Conservation (phyloP, 495 filamentous ascomycete genomes). For the Tuber umbilicatum region DNA sequence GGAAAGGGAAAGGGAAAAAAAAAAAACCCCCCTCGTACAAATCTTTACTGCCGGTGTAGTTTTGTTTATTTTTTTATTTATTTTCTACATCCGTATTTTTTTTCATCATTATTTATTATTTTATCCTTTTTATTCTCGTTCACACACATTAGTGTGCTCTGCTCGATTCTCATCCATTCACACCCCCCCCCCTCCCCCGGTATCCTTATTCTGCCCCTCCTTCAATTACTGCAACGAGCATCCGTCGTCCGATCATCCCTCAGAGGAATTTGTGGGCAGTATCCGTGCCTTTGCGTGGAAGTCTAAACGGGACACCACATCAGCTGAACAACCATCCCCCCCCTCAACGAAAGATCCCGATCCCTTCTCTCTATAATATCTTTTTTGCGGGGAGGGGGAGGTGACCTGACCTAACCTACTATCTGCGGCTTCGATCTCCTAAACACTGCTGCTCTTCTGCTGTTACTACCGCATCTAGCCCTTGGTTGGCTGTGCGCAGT, state of each 20-base stretch:
- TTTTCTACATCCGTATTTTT: constrained; percentile 5
- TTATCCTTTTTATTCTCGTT: constrained; percentile 7
- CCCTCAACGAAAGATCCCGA: constrained; percentile 34
- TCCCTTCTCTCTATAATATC: constrained; percentile 17
- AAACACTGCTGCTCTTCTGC: constrained; percentile 25
- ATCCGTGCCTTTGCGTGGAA: constrained; percentile 25
- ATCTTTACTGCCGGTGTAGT: constrained; percentile 23
- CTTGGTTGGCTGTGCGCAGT: constrained; percentile 28
- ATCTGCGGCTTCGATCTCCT: constrained; percentile 27
- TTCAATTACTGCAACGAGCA: constrained; percentile 24
- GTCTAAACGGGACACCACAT: constrained; percentile 35
- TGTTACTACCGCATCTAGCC: constrained; percentile 33
- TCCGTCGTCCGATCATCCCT: constrained; percentile 33
- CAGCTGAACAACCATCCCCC: constrained; percentile 37
- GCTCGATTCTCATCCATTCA: constrained; percentile 7
- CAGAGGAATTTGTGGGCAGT: constrained; percentile 24
- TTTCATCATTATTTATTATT: constrained; percentile 15
- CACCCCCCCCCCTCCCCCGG: constrained; percentile 12
- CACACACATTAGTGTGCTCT: constrained; percentile 5
- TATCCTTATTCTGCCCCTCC: constrained; percentile 17
- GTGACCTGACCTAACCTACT: constrained; percentile 24
- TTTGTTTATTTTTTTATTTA: constrained; percentile 22
- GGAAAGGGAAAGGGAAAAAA: constrained; percentile 13
- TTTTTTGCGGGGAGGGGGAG: constrained; percentile 37
- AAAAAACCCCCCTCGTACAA: constrained; percentile 18